Evolutionary conservation across 192 early-diverging fungal species (phyloP).

Genomic region (Coemansia sp.): DNA sequence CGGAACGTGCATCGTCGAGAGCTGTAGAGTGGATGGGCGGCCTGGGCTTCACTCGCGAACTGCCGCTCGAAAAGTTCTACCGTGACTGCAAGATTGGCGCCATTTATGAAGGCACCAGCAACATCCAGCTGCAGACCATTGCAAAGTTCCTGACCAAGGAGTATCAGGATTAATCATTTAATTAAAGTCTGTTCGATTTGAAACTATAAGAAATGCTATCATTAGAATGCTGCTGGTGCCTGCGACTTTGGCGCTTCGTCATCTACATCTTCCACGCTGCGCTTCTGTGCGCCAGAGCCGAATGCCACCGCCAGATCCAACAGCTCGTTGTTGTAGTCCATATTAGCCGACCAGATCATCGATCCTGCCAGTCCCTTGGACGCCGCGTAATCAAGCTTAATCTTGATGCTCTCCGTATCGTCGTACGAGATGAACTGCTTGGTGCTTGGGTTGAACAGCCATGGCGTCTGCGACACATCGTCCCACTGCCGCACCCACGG

Average conservation of each 20-base stretch:
- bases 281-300: not conserved
- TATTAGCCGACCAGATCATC: constrained; percentile 54
- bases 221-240: constrained; percentile 1
- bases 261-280: constrained; percentile 5
- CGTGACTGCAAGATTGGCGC: constrained; percentile 96
- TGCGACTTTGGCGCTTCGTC: constrained; percentile 6
- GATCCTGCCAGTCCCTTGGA: constrained; percentile 60
- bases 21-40: constrained; percentile 98
- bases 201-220: too few species aligned
- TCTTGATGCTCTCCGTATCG: constrained; percentile 61
- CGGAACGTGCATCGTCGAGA: constrained; percentile 81
- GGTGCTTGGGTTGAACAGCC: constrained; percentile 53
- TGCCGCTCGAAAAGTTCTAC: constrained; percentile 91
- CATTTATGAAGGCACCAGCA: constrained; percentile 93
- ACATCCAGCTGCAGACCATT: constrained; percentile 97
- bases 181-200: not conserved
- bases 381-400: constrained; percentile 58
- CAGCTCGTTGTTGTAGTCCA: constrained; percentile 58
- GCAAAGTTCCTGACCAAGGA: constrained; percentile 57
- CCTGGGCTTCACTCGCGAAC: constrained; percentile 92
- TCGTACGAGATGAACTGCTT: constrained; percentile 77
- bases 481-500: constrained; percentile 69
- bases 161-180: constrained; percentile 17
- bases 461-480: constrained; percentile 56
- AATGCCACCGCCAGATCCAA: constrained; percentile 59